phyloP scores from a whole-genome alignment of 352 stramenopile species.

The Elongisporangium anandrum region DNA sequence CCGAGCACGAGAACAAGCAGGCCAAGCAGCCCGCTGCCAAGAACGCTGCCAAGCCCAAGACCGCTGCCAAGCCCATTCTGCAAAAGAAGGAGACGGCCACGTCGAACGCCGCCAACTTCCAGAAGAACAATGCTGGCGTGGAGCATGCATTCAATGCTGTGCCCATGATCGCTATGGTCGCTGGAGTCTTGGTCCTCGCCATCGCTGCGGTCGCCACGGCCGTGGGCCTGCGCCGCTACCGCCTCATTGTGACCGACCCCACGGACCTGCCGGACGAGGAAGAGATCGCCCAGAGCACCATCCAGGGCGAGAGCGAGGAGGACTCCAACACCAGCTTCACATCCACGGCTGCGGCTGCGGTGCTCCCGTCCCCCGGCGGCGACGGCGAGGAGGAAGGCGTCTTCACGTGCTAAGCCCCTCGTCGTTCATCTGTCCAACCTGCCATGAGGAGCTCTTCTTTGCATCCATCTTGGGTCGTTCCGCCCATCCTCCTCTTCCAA shows the following conservation, averaged over 20 bases:
- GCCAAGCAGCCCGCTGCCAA: conserved; percentile 12
- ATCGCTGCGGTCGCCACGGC: conserved; percentile 8
- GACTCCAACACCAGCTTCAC: conserved; percentile 3
- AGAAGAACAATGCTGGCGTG: conserved; percentile 8
- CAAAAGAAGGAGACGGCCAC: conserved; percentile 2
- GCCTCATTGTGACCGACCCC: conserved; percentile 6
- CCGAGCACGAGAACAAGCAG: conserved; percentile 6
- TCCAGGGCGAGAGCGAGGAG: conserved; percentile 8
- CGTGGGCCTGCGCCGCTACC: conserved; percentile 18
- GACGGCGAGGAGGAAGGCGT: conserved; percentile 14
- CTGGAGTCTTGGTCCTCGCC: conserved; percentile 12
- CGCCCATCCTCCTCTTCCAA: background rate
- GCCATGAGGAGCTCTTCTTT: conserved; percentile 15
- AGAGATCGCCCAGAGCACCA: background rate
- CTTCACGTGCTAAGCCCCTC: conserved; percentile 17
- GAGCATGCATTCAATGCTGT: conserved; percentile 4
- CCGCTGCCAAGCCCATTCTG: conserved; percentile 2
- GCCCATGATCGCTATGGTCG: conserved; percentile 5
- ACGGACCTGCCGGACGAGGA: conserved; percentile 23
- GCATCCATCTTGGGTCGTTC: conserved; percentile 1
- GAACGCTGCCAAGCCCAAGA: conserved; percentile 14
- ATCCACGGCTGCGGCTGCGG: background rate
- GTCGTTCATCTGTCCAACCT: conserved; percentile 8
- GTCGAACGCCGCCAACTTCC: conserved; percentile 6
- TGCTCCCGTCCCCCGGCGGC: conserved; percentile 7